These are phyloP conservation scores for Alternaria triticina DNA, from an alignment of 2,329 filamentous ascomycete genomes.

Conservation along the genomic window DNA sequence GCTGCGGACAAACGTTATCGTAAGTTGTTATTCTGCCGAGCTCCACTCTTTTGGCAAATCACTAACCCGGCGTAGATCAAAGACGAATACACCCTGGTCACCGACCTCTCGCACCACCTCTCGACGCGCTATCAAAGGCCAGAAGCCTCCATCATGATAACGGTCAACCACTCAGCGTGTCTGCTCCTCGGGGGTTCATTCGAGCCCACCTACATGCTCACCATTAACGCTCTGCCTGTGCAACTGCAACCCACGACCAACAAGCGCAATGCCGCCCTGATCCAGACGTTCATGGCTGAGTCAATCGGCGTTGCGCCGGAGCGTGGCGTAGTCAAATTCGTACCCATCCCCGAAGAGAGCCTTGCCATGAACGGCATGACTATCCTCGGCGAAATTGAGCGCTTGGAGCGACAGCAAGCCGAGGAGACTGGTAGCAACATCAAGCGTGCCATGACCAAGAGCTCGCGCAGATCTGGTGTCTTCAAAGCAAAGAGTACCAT, in stretches of 20 bases:
- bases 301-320: constrained; percentile 69
- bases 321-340: constrained; percentile 76
- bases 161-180: constrained; percentile 75
- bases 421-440: constrained; percentile 52
- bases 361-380: constrained; percentile 75
- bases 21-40: constrained; percentile 41
- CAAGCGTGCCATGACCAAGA: constrained; percentile 50
- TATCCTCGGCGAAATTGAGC: constrained; percentile 70
- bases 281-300: constrained; percentile 77
- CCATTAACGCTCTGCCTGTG: constrained; percentile 71
- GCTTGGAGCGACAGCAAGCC: constrained; percentile 56
- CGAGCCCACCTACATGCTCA: constrained; percentile 80
- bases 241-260: constrained; percentile 77
- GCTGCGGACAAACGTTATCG: constrained; percentile 59
- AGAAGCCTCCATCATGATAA: constrained; percentile 75
- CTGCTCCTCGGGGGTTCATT: constrained; percentile 77
- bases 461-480: constrained; percentile 41
- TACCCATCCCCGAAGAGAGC: constrained; percentile 72
- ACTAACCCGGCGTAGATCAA: constrained; percentile 62
- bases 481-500: constrained; percentile 48
- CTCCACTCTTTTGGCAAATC: constrained; percentile 14
- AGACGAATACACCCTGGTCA: constrained; percentile 77
- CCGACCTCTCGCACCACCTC: constrained; percentile 74
- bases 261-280: constrained; percentile 77
- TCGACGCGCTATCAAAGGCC: constrained; percentile 78